Evolutionary conservation across 2,329 filamentous ascomycete species (phyloP), one percentile per base, ranked within the genome.

Genomic region (Aspergillus spinulosporus): DNA sequence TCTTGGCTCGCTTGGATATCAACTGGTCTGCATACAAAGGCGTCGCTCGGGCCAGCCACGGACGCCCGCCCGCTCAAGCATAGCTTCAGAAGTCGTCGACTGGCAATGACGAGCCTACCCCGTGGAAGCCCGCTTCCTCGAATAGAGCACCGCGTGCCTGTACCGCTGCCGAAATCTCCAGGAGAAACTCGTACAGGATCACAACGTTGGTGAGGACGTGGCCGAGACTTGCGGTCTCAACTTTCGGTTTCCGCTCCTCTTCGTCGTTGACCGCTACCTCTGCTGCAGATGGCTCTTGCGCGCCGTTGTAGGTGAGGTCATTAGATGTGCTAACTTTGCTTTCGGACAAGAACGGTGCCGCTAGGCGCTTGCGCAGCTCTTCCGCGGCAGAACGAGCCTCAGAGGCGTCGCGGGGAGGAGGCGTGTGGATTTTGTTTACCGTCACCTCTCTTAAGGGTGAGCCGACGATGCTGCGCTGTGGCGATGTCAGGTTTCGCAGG

Each of bases 131-230:
- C 28, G 91, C 86, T 71, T 93, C 90, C 52, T 88, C 87, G 72
- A 93, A 92, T 47, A 92, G 71, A 9, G 86, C 86, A 21, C 87
- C 88, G 53, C 90, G 80, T 36, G 89, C 86, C 70, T 93, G 89
- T 57, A 92, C 80, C 64, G 92, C 73, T 28, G 88, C 88, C 1
- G 88, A 86, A 55, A 93, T 72, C 72, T 94, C 90, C 49, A 93
- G 80, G 49, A 93, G 74, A 68, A 94, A 94, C 36, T 89, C 88
- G 70, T 94, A 90, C 56, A 92, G 78, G 49, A 93, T 83, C 56
- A 93, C 84, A 40, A 88, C 84, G 69, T 93, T 94, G 4, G 89
- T 93, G 60, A 94, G 76, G 8, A 93, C 78, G 69, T 93, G 89
- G 40, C 88, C 90, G 3, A 94, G 83, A 5, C 87, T 90, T 5